phyloP scores from a whole-genome alignment of 495 filamentous ascomycete species.

The Hypoxylon subgilvum region DNA sequence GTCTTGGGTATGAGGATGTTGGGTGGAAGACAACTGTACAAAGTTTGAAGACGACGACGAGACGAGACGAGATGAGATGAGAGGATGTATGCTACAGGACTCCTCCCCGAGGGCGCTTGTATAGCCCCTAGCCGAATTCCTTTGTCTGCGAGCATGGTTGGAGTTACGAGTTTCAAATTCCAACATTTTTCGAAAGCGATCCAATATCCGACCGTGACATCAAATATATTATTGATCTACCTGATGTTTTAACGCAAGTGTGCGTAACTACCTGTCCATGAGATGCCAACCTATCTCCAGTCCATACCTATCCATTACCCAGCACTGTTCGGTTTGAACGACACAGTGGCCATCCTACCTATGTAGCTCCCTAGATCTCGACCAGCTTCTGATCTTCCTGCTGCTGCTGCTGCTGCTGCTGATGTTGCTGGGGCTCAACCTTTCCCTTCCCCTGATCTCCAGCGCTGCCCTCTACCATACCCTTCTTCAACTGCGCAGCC shows the following conservation, averaged over 20 bases:
- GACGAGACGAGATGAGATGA: neutral
- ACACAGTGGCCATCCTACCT: neutral
- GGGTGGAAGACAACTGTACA: constrained; percentile 32
- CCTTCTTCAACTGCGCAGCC: neutral
- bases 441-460: neutral
- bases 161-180: constrained; percentile 34
- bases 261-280: neutral
- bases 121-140: constrained; percentile 30
- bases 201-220: constrained; percentile 12
- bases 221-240: constrained; percentile 23
- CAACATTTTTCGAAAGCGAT: neutral
- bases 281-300: neutral
- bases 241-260: constrained; percentile 2
- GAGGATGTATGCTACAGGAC: constrained; percentile 20
- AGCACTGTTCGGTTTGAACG: too few relatives aligned
- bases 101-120: constrained; percentile 14
- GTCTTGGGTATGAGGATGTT: neutral
- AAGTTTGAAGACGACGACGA: constrained; percentile 22
- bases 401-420: neutral
- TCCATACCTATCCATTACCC: neutral
- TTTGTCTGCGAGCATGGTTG: constrained; percentile 43
- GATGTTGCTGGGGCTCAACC: too few relatives aligned
- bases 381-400: constrained; percentile 19
- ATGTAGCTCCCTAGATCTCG: constrained; percentile 6
- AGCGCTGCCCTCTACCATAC: neutral